These are phyloP conservation scores for Parathielavia hyrcaniae DNA, from an alignment of 495 filamentous ascomycete species.

Conservation along the genomic window DNA sequence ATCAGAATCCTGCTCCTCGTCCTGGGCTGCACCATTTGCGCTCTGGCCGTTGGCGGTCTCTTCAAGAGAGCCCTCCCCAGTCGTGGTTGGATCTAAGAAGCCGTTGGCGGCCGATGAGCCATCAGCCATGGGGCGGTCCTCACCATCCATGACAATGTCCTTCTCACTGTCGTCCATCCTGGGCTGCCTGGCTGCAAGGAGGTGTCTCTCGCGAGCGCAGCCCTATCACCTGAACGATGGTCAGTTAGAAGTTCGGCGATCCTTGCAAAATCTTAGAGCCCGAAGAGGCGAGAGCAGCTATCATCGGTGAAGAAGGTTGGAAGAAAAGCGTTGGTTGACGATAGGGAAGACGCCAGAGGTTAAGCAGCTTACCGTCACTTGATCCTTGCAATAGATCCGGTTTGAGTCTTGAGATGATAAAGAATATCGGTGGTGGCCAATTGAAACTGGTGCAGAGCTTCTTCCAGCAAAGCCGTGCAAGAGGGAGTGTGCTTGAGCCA, in stretches of 20 bases:
- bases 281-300: too few relatives aligned
- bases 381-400: too few relatives aligned
- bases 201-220: neutral
- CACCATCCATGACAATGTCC: constrained; percentile 36
- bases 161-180: constrained; percentile 33
- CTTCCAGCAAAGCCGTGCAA: neutral
- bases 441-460: neutral
- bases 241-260: neutral
- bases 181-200: constrained; percentile 2
- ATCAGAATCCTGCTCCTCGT: constrained; percentile 28
- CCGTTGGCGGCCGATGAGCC: constrained; percentile 35
- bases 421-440: too few relatives aligned
- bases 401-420: too few relatives aligned
- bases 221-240: neutral
- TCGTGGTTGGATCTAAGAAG: constrained; percentile 22
- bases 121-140: constrained; percentile 34
- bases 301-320: too few relatives aligned
- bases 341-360: too few relatives aligned
- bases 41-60: constrained; percentile 28
- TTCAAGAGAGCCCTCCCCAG: constrained; percentile 18
- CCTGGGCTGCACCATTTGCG: constrained; percentile 12
- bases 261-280: too few relatives aligned
- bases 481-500: neutral
- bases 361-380: too few relatives aligned
- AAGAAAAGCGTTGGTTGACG: too few relatives aligned